Evolutionary conservation across 2,329 filamentous ascomycete species (phyloP), one percentile per base, ranked within the genome.

Genomic region (Aspergillus sp.): DNA sequence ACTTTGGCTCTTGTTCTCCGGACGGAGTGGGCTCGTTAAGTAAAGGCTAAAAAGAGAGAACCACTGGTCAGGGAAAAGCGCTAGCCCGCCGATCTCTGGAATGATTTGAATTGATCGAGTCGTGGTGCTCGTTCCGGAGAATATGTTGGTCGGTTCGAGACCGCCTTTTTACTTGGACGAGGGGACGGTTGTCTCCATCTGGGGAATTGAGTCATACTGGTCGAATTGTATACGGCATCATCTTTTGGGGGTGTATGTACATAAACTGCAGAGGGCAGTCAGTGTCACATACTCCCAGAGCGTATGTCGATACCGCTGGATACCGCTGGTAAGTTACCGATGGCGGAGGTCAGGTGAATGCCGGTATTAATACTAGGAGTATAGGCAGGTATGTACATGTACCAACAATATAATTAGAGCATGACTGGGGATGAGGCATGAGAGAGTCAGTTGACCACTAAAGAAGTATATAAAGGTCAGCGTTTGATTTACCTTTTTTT

Each of bases 71-170:
- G 42, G 53, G 52, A 54, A 49, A 55, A 49, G 53, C 53, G 16
- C 53, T 55, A 55, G 20, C 14, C 53, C 53, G 29, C 29, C 26
- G 39, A 49, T 55, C 53, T 46, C 29, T n/a, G 36, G 22, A 54
- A 47, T 47, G 22, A 20, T 7, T 12, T 29, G 26, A 29, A 9
- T 29, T 29, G 26, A 29, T 29, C 2, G 45, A 47, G 45, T 47
- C 22, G 22, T 47, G 45, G 5, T 36, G 32, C 32, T 14, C 9
- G 10, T 24, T 22, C 12, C n/a, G 18, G 45, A 22, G 45, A 47
- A 9, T 16, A 42, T 16, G 16, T 14, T 42, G 36, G 36, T 42
- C 36, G 16, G 36, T 6, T 42, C 36, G 36, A 42, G 36, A 42
- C 36, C 36, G 36, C 36, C 32, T 16, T 42, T 6, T 42, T n/a